Base-by-base conservation (phyloP, 352 stramenopile species). In the Peronospora farinosa region DNA sequence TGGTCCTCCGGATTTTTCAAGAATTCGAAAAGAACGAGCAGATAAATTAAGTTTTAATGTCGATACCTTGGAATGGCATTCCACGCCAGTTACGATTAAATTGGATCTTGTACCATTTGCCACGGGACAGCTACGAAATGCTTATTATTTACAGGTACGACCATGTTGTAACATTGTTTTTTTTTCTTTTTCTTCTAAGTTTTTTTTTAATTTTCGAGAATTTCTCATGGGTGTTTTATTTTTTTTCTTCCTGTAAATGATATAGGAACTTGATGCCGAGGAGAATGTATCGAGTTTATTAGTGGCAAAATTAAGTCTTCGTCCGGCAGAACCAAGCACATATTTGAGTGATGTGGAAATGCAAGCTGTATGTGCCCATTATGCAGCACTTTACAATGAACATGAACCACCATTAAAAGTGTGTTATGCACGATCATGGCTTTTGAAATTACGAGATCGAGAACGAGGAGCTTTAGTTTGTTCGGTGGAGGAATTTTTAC, bases 311-410 rank as follows among this genome's bases (percentile, higher is more conserved):
- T 71, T 89, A 40, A 88, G 67, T 54, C 76, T 86, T 27, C 67
- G 74, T 19, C 59, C 61, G 6, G 77, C 72, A 8, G 81, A 86
- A 15, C 76, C 78, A 4, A 87, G 72, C 15, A 79, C 78, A 0
- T 92, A 92, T 47, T 60, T 89, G 40, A 88, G 81, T 54, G 84
- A 95, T 33, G 84, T 95, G 16, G 84, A 95, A 62, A 92, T 92
- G 84, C 84, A 95, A 58, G 81, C 84, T 5, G 78, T 91, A 9
- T 95, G 84, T 56, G 80, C 79, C 3, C 79, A 92, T 53, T 95
- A 95, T 51, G 84, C 82, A 1, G 72, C 77, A 40, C 59, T 95
- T 15, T 95, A 92, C 60, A 92, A 95, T 38, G 78, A 92, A 21
- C 81, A 92, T 47, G 76, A 89, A 45, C 81, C 81, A 11, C 81